phyloP scores from a whole-genome alignment of 2,329 filamentous ascomycete genomes.

The Cladosporium sp. region DNA sequence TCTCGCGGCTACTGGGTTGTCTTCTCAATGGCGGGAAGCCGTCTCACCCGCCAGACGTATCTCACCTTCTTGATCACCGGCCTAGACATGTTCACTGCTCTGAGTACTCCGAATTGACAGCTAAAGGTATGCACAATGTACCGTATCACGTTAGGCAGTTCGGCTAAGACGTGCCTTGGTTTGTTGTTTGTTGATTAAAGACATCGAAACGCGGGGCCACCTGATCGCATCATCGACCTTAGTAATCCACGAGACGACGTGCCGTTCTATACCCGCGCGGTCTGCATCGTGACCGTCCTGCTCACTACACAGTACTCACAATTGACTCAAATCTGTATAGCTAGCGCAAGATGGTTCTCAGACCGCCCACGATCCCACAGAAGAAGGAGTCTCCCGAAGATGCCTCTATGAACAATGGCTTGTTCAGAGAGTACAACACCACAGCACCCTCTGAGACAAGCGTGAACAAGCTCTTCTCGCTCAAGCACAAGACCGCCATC shows the following conservation, averaged over 20 bases:
- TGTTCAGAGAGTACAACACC: slow-evolving; percentile 40
- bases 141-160: not conserved
- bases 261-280: not conserved
- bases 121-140: not conserved
- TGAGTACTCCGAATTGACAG: not conserved
- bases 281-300: not conserved
- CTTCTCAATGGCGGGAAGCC: not conserved
- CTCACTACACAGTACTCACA: not conserved
- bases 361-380: not conserved
- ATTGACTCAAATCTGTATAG: not conserved
- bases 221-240: slow-evolving; percentile 13
- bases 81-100: not conserved
- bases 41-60: not conserved
- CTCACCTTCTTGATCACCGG: not conserved
- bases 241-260: not conserved
- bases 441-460: slow-evolving; percentile 30
- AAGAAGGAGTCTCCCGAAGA: slow-evolving; percentile 31
- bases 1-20: not conserved
- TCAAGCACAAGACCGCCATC: slow-evolving; percentile 39
- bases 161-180: not conserved
- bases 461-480: slow-evolving; percentile 34
- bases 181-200: not conserved
- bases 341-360: slow-evolving; percentile 1
- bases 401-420: slow-evolving; percentile 37
- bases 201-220: slow-evolving; percentile 7